Conservation (phyloP, 306 rosid species). For the Vicia sativa region DNA sequence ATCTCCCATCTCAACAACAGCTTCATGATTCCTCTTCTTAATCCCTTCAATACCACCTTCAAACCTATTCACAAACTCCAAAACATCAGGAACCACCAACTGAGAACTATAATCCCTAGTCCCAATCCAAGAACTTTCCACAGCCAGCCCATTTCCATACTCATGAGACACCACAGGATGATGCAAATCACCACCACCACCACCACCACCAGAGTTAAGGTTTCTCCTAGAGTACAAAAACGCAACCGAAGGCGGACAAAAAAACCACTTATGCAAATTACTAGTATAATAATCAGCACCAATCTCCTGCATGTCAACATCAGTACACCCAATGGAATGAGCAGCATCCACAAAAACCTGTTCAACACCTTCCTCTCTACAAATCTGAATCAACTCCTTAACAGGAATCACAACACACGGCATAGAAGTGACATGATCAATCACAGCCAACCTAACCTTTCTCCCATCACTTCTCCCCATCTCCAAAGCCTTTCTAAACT, state of each 20-base stretch:
- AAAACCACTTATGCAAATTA: constrained; percentile 95
- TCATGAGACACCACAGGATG: constrained; percentile 97
- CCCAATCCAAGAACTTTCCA: constrained; percentile 98
- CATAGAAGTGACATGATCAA: constrained; percentile 96
- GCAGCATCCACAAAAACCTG: constrained; percentile 96
- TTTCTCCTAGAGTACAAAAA: constrained; percentile 64
- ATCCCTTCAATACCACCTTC: constrained; percentile 94
- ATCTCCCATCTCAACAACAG: constrained; percentile 81
- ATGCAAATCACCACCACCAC: constrained; percentile 62
- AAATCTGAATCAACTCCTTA: constrained; percentile 77
- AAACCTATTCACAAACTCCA: constrained; percentile 77
- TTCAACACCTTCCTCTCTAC: constrained; percentile 95
- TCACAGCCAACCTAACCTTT: constrained; percentile 82
- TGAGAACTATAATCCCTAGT: constrained; percentile 96
- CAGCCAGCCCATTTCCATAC: constrained; percentile 91
- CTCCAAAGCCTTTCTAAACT: constrained; percentile 73
- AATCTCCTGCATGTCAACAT: constrained; percentile 84
- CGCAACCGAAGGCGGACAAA: constrained; percentile 94
- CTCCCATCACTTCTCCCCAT: constrained; percentile 71
- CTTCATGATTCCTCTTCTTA: constrained; percentile 84
- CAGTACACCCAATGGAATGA: constrained; percentile 85
- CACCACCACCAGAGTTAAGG: constrained; percentile 11
- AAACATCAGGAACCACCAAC: constrained; percentile 71
- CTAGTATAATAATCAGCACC: constrained; percentile 98
- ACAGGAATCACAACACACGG: constrained; percentile 88